Base-by-base conservation (phyloP, 1,284 basidiomycete species). In the Sphaerobolus stellatus region DNA sequence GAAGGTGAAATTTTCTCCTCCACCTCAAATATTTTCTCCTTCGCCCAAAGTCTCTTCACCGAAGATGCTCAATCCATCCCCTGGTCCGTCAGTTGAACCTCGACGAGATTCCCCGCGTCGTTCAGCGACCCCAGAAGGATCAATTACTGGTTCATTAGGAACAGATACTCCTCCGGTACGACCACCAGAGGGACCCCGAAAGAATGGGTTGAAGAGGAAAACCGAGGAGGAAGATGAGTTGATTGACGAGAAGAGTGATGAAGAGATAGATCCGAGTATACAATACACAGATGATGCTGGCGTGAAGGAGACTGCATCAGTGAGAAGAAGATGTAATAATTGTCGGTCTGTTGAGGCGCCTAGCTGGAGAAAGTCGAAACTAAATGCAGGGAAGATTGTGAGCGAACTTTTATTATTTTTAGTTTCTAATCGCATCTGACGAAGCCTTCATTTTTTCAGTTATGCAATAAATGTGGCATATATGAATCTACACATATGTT, bases 401-500 rank as follows among this genome's bases (percentile, higher is more conserved):
- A 20, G 41, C 36, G n/a, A 38, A n/a, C n/a, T n/a, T n/a, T 38
- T 22, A 14, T 27, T 14, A 14, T 22, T 43, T n/a, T n/a, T 43
- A 11, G 13, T 43, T 43, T 27, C 13, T 43, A 11, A 24, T 43
- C 7, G 4, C 36, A 9, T 43, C 22, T 43, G 4, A 43, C 13
- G 28, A n/a, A 43, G 29, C 13, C 11, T 43, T 40, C 14, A 40
- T 51, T 27, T 25, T 29, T 40, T 2, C 30, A 54, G 53, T 25
- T 54, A 28, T 54, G 53, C 46, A 54, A 54, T 20, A 54, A 54
- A 27, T 54, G 53, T 33, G 53, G 53, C 14, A 54, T 54, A 14
- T 54, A 54, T 40, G 53, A 54, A 40, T 54, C 53, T 9, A 54
- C 53, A 27, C 53, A 54, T 25, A 41, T 54, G 46, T 41, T 40